A percentile compares a stretch with the other conserved stretches of the same genome.
Evolutionary conservation across 768 basidiomycete species (phyloP).

Genomic region (Hemileccinum impolitum): DNA sequence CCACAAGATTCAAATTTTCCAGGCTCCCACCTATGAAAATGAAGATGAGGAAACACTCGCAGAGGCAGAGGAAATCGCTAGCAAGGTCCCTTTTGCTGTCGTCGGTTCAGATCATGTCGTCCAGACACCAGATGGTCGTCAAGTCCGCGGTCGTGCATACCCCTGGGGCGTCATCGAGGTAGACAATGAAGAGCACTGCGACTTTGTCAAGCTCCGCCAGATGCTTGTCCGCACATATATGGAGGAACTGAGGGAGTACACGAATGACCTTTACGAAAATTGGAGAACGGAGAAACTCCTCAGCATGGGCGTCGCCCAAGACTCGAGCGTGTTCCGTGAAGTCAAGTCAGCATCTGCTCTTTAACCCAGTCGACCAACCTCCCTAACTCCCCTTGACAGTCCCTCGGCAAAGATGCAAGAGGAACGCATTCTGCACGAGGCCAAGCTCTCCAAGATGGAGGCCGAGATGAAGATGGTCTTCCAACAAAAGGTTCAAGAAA

Average conservation of each 20-base stretch:
- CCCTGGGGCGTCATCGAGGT: slow-evolving; percentile 99
- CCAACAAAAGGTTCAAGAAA: slow-evolving; percentile 99
- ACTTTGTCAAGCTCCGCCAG: slow-evolving; percentile 98
- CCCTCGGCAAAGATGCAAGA: slow-evolving; percentile 96
- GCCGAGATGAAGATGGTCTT: slow-evolving; percentile 99
- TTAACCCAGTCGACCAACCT: neutral
- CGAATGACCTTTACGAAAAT: slow-evolving; percentile 96
- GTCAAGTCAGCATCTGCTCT: slow-evolving; percentile 72
- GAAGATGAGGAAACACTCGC: slow-evolving; percentile 98
- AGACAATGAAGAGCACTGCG: slow-evolving; percentile 98
- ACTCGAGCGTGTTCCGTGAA: slow-evolving; percentile 97
- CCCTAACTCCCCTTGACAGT: slow-evolving; percentile 41
- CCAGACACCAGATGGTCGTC: slow-evolving; percentile 78
- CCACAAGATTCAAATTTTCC: slow-evolving; percentile 97
- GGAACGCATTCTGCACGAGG: slow-evolving; percentile 93
- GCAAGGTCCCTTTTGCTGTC: slow-evolving; percentile 98
- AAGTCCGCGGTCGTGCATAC: slow-evolving; percentile 92
- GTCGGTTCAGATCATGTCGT: slow-evolving; percentile 91
- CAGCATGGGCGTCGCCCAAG: slow-evolving; percentile 97
- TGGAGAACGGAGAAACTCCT: slow-evolving; percentile 96
- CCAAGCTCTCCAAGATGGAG: slow-evolving; percentile 98
- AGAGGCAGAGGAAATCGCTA: slow-evolving; percentile 95
- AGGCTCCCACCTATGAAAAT: slow-evolving; percentile 95
- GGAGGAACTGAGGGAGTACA: slow-evolving; percentile 98
- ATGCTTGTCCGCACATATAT: slow-evolving; percentile 99